Evolutionary conservation across 2,329 filamentous ascomycete species (phyloP), one percentile per base, ranked within the genome.

Genomic region (Epichloe festucae): DNA sequence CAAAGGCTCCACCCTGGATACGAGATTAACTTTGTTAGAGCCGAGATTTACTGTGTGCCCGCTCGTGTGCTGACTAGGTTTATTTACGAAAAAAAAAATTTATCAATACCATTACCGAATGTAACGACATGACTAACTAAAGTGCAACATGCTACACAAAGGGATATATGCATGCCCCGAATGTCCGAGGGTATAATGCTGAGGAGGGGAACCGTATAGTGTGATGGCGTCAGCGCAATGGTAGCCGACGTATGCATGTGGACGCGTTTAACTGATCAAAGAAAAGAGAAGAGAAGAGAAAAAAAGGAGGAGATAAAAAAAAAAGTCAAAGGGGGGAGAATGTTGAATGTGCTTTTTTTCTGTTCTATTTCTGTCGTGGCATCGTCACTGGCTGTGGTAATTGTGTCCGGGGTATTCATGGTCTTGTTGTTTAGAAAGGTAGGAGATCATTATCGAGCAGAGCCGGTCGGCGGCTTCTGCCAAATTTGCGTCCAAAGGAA

Each of bases 361-460:
- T 17, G 11, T 46, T 34, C 23, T 35, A 21, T n/a, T 15, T 15
- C 8, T 47, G 17, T 15, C 46, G 46, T 41, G 3, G 35, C 21
- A 12, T 48, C 36, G 4, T 46, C 21, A 46, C 34, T 31, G 36
- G 36, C 19, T 43, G 8, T 43, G 2, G 5, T 27, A 3, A 8
- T 35, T 35, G 23, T 31, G 27, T 31, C 27, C 27, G 27, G 27
- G 27, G 27, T 31, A 11, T 47, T 14, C 21, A 10, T 47, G 36
- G 31, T 21, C 23, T 5, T 31, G 7, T 19, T 35, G 35, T 15
- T 52, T 15, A 57, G 34, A 64, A 64, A 8, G 60, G 58, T 46
- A 56, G 52, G 14, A 62, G 50, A n/a, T 56, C 56, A 12, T 61
- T 54, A 17, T 44, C 31, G 2, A 59, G 50, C 19, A 54, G 36